A percentile compares a stretch with the other conserved stretches of the same genome.
phyloP scores from a whole-genome alignment of 495 filamentous ascomycete species.

The Chaetomium tenue region DNA sequence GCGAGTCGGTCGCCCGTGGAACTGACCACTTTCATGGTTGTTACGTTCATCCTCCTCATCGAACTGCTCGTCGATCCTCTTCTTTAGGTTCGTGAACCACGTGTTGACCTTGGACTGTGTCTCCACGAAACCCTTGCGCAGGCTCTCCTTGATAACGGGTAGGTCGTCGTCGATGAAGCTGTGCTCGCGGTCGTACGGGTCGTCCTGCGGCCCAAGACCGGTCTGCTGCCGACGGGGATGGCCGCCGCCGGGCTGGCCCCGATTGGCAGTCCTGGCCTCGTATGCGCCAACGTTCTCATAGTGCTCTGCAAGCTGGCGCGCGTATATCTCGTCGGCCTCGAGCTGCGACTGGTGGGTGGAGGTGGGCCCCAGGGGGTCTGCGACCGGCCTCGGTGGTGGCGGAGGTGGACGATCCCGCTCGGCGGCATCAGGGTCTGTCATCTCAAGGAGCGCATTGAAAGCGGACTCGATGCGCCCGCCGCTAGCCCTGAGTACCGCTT shows the following conservation, averaged over 20 bases:
- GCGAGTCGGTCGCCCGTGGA: constrained; percentile 39
- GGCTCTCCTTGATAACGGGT: constrained; percentile 87
- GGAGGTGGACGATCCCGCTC: constrained; percentile 63
- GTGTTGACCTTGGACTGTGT: constrained; percentile 90
- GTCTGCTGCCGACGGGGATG: constrained; percentile 48
- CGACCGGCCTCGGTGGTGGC: constrained; percentile 65
- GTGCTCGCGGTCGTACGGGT: constrained; percentile 60
- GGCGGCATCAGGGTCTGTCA: constrained; percentile 87
- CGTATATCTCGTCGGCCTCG: constrained; percentile 89
- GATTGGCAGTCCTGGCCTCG: constrained; percentile 50
- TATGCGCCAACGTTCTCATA: constrained; percentile 64
- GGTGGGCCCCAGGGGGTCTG: constrained; percentile 40
- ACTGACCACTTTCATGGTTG: constrained; percentile 28
- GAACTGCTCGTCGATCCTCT: constrained; percentile 85
- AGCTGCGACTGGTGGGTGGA: constrained; percentile 72
- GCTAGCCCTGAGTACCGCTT: constrained; percentile 83
- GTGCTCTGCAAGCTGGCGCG: constrained; percentile 88
- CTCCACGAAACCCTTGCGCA: constrained; percentile 91
- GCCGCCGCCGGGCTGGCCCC: constrained; percentile 17
- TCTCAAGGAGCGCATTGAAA: constrained; percentile 91
- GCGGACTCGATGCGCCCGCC: constrained; percentile 86
- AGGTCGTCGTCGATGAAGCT: constrained; percentile 97
- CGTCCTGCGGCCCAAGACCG: constrained; percentile 45
- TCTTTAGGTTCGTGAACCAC: constrained; percentile 87
- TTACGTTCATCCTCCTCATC: constrained; percentile 51